Evolutionary conservation across 768 basidiomycete genomes (phyloP).

Genomic region (Psilocybe cubensis): DNA sequence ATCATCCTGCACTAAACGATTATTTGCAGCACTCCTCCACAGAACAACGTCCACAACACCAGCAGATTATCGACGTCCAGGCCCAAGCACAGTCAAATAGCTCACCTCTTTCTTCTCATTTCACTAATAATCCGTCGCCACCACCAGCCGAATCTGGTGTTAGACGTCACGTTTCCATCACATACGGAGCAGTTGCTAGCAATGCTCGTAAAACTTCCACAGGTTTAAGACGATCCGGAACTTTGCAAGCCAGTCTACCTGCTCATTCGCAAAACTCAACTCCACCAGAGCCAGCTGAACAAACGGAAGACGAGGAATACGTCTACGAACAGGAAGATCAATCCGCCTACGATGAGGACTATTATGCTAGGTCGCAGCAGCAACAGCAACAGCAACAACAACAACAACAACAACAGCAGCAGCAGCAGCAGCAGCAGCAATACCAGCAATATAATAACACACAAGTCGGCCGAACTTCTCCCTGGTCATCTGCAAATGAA

Average conservation of each 20-base stretch:
- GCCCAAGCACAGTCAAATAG: slow-evolving; percentile 37
- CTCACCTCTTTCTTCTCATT: slow-evolving; percentile 71
- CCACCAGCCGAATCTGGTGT: slow-evolving; percentile 74
- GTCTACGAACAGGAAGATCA: slow-evolving; percentile 51
- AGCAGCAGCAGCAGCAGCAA: slow-evolving; percentile 35
- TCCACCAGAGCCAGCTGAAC: slow-evolving; percentile 44
- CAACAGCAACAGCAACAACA: slow-evolving; percentile 27
- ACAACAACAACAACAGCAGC: too few species aligned
- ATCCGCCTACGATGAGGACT: slow-evolving; percentile 61
- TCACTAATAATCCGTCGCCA: slow-evolving; percentile 60
- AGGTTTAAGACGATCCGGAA: slow-evolving; percentile 77
- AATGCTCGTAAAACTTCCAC: slow-evolving; percentile 51
- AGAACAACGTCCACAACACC: slow-evolving; percentile 39
- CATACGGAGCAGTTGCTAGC: slow-evolving; percentile 63
- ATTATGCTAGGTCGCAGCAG: slow-evolving; percentile 47
- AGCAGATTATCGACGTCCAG: slow-evolving; percentile 54
- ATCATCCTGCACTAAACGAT: slow-evolving; percentile 7
- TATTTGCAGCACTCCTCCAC: slow-evolving; percentile 25
- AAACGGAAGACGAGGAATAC: slow-evolving; percentile 51
- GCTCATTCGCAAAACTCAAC: slow-evolving; percentile 39
- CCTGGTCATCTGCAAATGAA: slow-evolving; percentile 66
- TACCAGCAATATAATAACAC: slow-evolving; percentile 54
- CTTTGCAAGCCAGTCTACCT: slow-evolving; percentile 61
- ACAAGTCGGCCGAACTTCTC: slow-evolving; percentile 64
- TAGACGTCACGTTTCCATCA: slow-evolving; percentile 81